These are phyloP conservation scores for Malassezia sp. DNA, from an alignment of 1,284 basidiomycete genomes.

Conservation along the genomic window DNA sequence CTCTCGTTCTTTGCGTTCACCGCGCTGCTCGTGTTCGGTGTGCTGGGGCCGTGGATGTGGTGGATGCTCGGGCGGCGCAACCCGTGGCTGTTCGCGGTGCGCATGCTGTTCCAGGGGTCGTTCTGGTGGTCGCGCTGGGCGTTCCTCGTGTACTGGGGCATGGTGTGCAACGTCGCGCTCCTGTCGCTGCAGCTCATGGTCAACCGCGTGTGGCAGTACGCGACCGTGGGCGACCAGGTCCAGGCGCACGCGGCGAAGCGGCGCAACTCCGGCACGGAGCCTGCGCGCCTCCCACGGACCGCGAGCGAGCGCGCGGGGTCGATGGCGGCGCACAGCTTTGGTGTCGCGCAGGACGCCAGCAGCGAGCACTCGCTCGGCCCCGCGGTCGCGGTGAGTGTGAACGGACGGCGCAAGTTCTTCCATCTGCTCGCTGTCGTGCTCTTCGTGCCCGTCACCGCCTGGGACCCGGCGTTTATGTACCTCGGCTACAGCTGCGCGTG, in stretches of 20 bases:
- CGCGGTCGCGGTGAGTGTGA: slow-evolving; percentile 56
- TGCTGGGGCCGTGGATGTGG: slow-evolving; percentile 83
- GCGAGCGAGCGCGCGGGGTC: slow-evolving; percentile 9
- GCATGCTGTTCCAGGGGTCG: slow-evolving; percentile 58
- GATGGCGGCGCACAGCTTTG: slow-evolving; percentile 4
- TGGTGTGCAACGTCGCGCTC: slow-evolving; percentile 68
- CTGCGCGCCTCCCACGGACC: background rate
- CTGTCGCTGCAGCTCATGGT: slow-evolving; percentile 16
- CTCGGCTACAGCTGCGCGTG: slow-evolving; percentile 67
- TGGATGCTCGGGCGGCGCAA: slow-evolving; percentile 75
- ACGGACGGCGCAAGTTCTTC: slow-evolving; percentile 94
- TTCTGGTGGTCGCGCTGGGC: slow-evolving; percentile 70
- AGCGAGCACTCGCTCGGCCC: slow-evolving; percentile 8
- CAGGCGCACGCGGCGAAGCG: slow-evolving; percentile 13
- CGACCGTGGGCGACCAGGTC: slow-evolving; percentile 16
- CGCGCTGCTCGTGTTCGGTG: slow-evolving; percentile 63
- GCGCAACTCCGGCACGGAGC: background rate
- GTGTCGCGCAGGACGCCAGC: background rate
- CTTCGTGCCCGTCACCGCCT: slow-evolving; percentile 82
- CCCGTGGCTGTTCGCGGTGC: slow-evolving; percentile 74
- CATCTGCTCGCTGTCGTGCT: slow-evolving; percentile 88
- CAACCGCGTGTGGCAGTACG: slow-evolving; percentile 16
- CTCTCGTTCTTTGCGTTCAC: slow-evolving; percentile 72
- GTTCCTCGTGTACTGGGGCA: slow-evolving; percentile 73
- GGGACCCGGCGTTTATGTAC: slow-evolving; percentile 92